phyloP scores from a whole-genome alignment of 2,329 filamentous ascomycete genomes.

The Davidsoniella australis region DNA sequence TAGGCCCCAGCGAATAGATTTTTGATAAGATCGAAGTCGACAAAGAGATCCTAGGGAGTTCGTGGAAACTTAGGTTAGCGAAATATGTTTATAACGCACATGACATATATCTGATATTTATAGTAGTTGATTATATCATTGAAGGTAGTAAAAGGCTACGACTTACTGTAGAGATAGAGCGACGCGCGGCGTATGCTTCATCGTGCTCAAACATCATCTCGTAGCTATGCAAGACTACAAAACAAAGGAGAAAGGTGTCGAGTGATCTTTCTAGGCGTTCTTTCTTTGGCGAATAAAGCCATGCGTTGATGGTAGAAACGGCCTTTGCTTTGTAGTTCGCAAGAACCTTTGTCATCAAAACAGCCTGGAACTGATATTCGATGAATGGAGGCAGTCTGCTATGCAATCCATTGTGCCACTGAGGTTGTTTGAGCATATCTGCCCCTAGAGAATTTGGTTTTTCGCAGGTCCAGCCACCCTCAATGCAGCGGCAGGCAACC shows the following conservation, averaged over 20 bases:
- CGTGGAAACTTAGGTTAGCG: too few relatives aligned
- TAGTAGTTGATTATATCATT: too few relatives aligned
- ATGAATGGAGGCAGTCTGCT: conserved; percentile 2
- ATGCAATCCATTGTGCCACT: not conserved
- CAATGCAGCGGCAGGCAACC: conserved; percentile 4
- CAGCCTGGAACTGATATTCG: conserved; percentile 3
- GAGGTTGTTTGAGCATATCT: not conserved
- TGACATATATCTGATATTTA: too few relatives aligned
- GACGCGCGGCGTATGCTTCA: not conserved
- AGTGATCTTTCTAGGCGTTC: not conserved
- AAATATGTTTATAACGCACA: not conserved
- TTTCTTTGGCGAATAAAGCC: conserved; percentile 1
- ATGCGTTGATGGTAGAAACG: not conserved
- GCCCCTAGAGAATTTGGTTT: not conserved
- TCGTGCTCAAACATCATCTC: conserved; percentile 4
- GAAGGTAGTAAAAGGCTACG: too few relatives aligned
- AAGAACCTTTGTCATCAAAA: conserved; percentile 1
- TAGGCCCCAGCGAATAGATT: not conserved
- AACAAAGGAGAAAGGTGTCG: not conserved
- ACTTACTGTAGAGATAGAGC: not conserved
- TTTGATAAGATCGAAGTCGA: not conserved
- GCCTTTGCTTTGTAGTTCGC: not conserved
- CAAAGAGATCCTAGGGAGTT: not conserved
- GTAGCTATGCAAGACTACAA: conserved; percentile 1
- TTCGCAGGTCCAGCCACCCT: conserved; percentile 3